Conservation (phyloP, 2,329 filamentous ascomycete genomes). For the Sporothrix globosa region DNA sequence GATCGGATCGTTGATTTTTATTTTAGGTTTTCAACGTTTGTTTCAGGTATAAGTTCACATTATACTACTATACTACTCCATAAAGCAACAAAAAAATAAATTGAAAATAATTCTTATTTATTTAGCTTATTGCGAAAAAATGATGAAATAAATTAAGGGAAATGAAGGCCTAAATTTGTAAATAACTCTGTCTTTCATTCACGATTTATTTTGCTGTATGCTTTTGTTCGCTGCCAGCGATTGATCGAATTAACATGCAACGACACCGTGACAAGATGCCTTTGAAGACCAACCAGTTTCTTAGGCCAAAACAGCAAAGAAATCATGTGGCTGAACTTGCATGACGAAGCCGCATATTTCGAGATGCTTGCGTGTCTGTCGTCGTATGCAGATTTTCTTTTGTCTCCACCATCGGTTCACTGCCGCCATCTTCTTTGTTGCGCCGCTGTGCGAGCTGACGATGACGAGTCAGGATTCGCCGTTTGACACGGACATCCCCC, state of each 20-base stretch:
- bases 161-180: too few species aligned
- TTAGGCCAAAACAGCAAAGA: not conserved
- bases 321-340: not conserved
- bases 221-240: too few species aligned
- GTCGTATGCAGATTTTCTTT: not conserved
- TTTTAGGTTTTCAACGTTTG: not conserved
- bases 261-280: too few species aligned
- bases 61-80: too few species aligned
- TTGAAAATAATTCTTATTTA: too few species aligned
- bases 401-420: not conserved
- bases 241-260: too few species aligned
- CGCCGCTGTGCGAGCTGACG: conserved; percentile 21
- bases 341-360: not conserved
- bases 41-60: not conserved
- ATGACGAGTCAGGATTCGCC: conserved; percentile 5
- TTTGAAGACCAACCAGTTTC: too few species aligned
- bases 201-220: too few species aligned
- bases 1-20: not conserved
- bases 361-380: not conserved
- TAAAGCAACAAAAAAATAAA: too few species aligned
- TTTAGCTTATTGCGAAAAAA: too few species aligned
- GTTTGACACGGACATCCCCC: conserved; percentile 14
- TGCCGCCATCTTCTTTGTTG: not conserved
- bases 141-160: too few species aligned
- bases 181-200: too few species aligned